Base-by-base conservation (phyloP, 768 basidiomycete genomes). In the Trametes sanguinea region DNA sequence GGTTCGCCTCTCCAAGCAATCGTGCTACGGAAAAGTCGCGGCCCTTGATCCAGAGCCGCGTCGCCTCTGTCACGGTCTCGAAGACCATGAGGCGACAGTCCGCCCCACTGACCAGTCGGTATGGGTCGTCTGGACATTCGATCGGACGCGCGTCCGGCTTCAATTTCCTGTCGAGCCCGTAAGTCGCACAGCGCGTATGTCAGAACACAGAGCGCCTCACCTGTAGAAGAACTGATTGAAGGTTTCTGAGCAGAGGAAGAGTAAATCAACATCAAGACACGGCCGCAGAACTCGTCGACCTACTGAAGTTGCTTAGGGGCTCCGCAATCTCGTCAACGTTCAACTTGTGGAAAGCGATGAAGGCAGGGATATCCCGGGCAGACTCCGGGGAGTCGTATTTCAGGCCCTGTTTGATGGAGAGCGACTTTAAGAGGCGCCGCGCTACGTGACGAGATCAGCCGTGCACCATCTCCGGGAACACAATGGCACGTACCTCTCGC, bases 21-120 rank as follows among this genome's bases (percentile, higher is more conserved):
- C 87, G 82, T 5, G 76, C 81, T 3, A 98, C 81, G 1, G 87
- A 88, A 71, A 99, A 98, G 67, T 97, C 95, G 45, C 94, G 86
- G 3, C 96, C 96, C 71, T 98, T 98, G 76, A 98, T 96, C 96
- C 96, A 99, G 0, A 99, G 77, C 27, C 81, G 79, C 2, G 94
- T 97, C 1, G 96, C 96, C 58, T 93, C 91, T 51, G 76, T 78
- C 7, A 97, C 88, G 0, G 86, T 89, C 73, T 92, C 88, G 74
- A 98, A 99, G 1, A 89, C 85, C 89, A 98, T 95, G 62, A 97
- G 82, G n/a, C 96, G 89, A 71, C 92, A 98, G 77, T 99, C 96
- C 1, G 95, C 97, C n/a, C 85, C 87, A 60, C 88, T 90, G 59
- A 98, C 92, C 11, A 96, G 80, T 7, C 88, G 85, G 51, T 79